Evolutionary conservation across 2,329 filamentous ascomycete species (phyloP).

Genomic region (Zasmidium citrigriseum): DNA sequence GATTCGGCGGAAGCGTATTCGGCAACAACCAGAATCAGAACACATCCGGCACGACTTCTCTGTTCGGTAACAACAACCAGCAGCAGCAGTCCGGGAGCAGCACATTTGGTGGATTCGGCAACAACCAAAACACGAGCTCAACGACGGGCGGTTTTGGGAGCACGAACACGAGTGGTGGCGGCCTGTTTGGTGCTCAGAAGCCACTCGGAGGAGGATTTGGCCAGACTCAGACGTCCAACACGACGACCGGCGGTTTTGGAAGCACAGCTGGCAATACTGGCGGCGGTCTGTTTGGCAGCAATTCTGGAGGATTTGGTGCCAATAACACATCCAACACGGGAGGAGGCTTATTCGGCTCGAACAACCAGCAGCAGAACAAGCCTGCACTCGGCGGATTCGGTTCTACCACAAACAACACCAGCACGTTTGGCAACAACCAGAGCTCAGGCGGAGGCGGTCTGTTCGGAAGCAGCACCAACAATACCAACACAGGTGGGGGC

Average conservation of each 20-base stretch:
- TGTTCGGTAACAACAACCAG: conserved; percentile 44
- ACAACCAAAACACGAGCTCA: conserved; percentile 27
- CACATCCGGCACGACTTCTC: conserved; percentile 25
- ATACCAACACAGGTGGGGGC: conserved; percentile 27
- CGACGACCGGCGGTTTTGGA: conserved; percentile 40
- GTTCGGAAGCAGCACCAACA: conserved; percentile 27
- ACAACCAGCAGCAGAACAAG: conserved; percentile 37
- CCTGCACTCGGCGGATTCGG: conserved; percentile 26
- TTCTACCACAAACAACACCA: conserved; percentile 14
- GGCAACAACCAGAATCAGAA: conserved; percentile 36
- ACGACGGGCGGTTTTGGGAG: conserved; percentile 37
- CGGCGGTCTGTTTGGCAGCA: conserved; percentile 33
- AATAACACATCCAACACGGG: conserved; percentile 33
- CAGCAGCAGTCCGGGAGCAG: conserved; percentile 26
- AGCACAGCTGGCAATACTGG: conserved; percentile 28
- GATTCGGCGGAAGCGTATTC: conserved; percentile 45
- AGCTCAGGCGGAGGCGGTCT: conserved; percentile 21
- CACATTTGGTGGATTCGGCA: conserved; percentile 46
- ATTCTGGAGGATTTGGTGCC: conserved; percentile 44
- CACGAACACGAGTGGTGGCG: conserved; percentile 28
- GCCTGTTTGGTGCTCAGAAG: conserved; percentile 43
- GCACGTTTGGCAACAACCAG: conserved; percentile 40
- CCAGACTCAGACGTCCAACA: conserved; percentile 31
- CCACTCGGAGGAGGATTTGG: conserved; percentile 43
- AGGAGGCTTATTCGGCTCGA: conserved; percentile 34